Conservation (phyloP, 2,329 filamentous ascomycete genomes). For the Coniella lustricola region DNA sequence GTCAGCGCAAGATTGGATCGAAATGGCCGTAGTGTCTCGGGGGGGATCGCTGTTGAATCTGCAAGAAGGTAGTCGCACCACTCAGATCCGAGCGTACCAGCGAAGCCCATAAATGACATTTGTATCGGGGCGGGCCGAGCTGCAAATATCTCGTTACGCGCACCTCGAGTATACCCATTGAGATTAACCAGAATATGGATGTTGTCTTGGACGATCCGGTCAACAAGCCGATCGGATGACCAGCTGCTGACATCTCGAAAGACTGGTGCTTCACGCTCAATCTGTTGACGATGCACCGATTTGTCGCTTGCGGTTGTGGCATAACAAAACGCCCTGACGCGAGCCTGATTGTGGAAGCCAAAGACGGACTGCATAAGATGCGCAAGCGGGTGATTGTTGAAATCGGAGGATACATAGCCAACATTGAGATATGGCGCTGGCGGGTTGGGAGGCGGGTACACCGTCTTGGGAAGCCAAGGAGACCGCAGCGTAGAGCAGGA, state of each 20-base stretch:
- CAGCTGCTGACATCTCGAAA: constrained; percentile 86
- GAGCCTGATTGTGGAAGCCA: constrained; percentile 69
- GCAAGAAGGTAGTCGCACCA: constrained; percentile 98
- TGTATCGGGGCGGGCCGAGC: constrained; percentile 91
- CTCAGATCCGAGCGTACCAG: constrained; percentile 88
- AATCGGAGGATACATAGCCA: constrained; percentile 95
- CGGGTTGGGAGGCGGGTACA: constrained; percentile 79
- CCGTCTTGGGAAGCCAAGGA: constrained; percentile 74
- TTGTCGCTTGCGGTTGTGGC: constrained; percentile 88
- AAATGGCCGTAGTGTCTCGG: constrained; percentile 71
- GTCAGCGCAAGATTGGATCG: constrained; percentile 67
- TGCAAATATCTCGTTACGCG: constrained; percentile 95
- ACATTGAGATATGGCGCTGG: constrained; percentile 80
- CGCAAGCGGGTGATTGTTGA: constrained; percentile 95
- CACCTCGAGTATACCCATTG: constrained; percentile 95
- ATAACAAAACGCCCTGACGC: constrained; percentile 86
- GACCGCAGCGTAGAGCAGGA: constrained; percentile 82
- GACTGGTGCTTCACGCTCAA: constrained; percentile 83
- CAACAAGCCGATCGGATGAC: constrained; percentile 75
- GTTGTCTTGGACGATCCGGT: constrained; percentile 77
- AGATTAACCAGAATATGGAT: constrained; percentile 95
- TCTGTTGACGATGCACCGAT: constrained; percentile 83
- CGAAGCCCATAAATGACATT: constrained; percentile 99
- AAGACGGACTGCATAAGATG: constrained; percentile 99
- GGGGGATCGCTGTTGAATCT: constrained; percentile 79